phyloP scores from a whole-genome alignment of 2,329 filamentous ascomycete species.

The Orbilia blumenaviensis region DNA sequence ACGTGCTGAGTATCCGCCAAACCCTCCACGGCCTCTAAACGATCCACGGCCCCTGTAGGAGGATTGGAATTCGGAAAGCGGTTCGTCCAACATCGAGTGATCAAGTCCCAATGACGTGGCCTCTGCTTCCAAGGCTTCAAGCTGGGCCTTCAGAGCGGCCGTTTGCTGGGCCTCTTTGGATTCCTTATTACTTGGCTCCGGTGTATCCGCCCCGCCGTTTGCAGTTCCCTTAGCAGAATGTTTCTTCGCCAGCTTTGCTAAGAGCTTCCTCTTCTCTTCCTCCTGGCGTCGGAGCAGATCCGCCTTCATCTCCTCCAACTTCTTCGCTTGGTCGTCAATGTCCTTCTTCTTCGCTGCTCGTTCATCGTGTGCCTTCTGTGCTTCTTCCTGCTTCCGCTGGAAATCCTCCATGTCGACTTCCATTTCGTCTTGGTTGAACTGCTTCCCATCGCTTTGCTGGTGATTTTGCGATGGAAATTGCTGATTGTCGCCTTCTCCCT shows the following conservation, averaged over 20 bases:
- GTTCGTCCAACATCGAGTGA: constrained; percentile 65
- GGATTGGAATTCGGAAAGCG: constrained; percentile 58
- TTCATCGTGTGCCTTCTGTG: constrained; percentile 74
- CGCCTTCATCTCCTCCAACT: constrained; percentile 72
- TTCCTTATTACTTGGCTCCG: constrained; percentile 56
- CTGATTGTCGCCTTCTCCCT: constrained; percentile 63
- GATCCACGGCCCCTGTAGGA: constrained; percentile 61
- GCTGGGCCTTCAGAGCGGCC: constrained; percentile 73
- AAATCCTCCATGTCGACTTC: constrained; percentile 77
- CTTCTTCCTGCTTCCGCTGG: constrained; percentile 73
- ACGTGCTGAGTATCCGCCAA: constrained; percentile 57
- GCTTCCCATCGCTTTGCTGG: constrained; percentile 54
- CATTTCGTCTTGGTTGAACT: constrained; percentile 61
- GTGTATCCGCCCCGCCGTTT: constrained; percentile 5
- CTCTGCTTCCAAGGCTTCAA: constrained; percentile 77
- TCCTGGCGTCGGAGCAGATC: constrained; percentile 71
- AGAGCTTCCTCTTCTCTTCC: constrained; percentile 71
- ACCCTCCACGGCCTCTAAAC: constrained; percentile 60
- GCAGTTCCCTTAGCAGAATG: constrained; percentile 59
- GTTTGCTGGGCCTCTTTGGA: constrained; percentile 64
- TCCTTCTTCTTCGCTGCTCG: constrained; percentile 71
- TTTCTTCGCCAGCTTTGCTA: constrained; percentile 71
- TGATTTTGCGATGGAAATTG: constrained; percentile 55
- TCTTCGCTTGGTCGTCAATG: constrained; percentile 70
- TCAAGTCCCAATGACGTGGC: constrained; percentile 75